Base-by-base conservation (phyloP, 805 yeast genomes). In the Torulaspora gathmanii region DNA sequence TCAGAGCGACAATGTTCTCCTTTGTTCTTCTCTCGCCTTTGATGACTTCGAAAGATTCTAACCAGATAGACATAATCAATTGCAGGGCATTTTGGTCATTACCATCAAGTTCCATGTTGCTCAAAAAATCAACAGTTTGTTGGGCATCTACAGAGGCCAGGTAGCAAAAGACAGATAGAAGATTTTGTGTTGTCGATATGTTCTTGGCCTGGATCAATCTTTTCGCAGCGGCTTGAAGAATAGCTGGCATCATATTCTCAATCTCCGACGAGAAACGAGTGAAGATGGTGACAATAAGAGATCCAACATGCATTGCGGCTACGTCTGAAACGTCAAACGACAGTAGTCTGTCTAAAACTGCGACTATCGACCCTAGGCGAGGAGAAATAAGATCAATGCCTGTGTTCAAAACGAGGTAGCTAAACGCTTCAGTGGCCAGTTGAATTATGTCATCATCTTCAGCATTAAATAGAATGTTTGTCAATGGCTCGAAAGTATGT, bases 361-460 rank as follows among this genome's bases (percentile, higher is more conserved):
- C 68, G 13, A 79, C 73, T 42, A 77, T 64, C 10, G 45, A 25
- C 17, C 42, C 50, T 10, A 58, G 37, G 20, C 41, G 48, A 4
- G 55, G 51, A 2, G 42, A 29, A 31, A 61, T 47, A 1, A 45
- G 47, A 10, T 40, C n/a, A 1, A 61, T 52, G 3, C 69, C 59
- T 1, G 71, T 64, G 38, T 70, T 72, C 33, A 60, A 63, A 19
- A 88, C 66, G 33, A 89, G 63, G 23, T 75, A 77, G 47, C 80
- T 80, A 55, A 85, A 79, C 4, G 83, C 80, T 49, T 85, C 91
- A 0, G 91, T 84, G 2, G 89, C 82, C 9, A 79, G 69, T 64
- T 89, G 95, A 26, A 89, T 62, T 7, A 87, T 74, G 57, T 83
- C 88, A 54, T 85, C 86, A 61, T 89, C 96, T n/a, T 63, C 68